Evolutionary conservation across 83 land plant genomes (phyloP).

Genomic region (Picea engelmannii): DNA sequence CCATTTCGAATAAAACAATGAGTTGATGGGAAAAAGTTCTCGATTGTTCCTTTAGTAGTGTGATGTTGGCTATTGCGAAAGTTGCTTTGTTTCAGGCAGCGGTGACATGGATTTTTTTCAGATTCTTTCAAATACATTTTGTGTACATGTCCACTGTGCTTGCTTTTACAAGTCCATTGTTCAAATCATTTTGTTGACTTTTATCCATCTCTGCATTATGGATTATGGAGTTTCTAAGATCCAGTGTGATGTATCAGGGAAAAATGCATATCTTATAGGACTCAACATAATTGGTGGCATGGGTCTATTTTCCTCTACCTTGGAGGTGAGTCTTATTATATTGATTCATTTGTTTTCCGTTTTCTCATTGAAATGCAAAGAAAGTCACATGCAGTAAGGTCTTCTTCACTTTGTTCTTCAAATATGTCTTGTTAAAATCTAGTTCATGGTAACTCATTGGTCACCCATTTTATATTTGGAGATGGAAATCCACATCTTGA

Average conservation of each 20-base stretch:
- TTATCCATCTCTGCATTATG: too few species aligned
- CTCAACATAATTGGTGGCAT: slow-evolving; percentile 95
- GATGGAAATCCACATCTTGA: too few species aligned
- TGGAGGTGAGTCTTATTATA: slow-evolving; percentile 59
- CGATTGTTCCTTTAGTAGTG: slow-evolving; percentile 81
- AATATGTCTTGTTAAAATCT: too few species aligned
- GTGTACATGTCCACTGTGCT: slow-evolving; percentile 73
- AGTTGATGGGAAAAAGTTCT: slow-evolving; percentile 69
- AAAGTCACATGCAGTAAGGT: neutral
- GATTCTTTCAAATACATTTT: slow-evolving; percentile 75
- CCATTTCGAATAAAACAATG: slow-evolving; percentile 19
- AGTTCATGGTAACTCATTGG: too few species aligned
- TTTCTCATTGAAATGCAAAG: neutral
- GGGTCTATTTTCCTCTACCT: slow-evolving; percentile 80
- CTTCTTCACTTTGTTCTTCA: neutral
- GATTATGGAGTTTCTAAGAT: too few species aligned
- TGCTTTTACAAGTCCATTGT: too few species aligned
- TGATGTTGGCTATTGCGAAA: neutral
- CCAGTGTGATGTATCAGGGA: slow-evolving; percentile 66
- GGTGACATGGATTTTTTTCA: slow-evolving; percentile 74
- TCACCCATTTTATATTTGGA: too few species aligned
- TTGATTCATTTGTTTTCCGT: neutral
- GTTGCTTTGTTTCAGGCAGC: slow-evolving; percentile 28
- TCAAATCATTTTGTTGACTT: too few species aligned
- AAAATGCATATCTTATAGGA: slow-evolving; percentile 79